phyloP scores from a whole-genome alignment of 2,329 filamentous ascomycete species.

The Hyphodiscus sp. region DNA sequence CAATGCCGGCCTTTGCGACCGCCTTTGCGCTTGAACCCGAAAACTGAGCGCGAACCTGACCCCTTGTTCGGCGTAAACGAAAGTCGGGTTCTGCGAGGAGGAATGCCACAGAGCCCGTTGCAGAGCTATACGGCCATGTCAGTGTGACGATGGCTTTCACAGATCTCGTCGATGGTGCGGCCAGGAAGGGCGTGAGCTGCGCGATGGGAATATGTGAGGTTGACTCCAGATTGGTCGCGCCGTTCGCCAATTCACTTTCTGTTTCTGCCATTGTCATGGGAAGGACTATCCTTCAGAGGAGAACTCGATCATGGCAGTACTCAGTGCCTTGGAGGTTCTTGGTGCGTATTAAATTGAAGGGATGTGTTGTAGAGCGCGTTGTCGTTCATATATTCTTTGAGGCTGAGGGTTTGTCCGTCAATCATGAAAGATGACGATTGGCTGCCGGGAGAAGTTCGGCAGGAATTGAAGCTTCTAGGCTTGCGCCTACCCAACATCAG shows the following conservation, averaged over 20 bases:
- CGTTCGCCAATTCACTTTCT: background rate
- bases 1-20: slow-evolving; percentile 59
- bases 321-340: background rate
- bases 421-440: background rate
- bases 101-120: slow-evolving; percentile 66
- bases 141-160: slow-evolving; percentile 73
- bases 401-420: background rate
- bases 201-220: slow-evolving; percentile 46
- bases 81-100: slow-evolving; percentile 81
- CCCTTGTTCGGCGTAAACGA: slow-evolving; percentile 66
- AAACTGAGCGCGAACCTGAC: slow-evolving; percentile 77
- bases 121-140: slow-evolving; percentile 84
- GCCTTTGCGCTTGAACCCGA: slow-evolving; percentile 62
- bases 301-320: slow-evolving; percentile 7
- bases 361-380: background rate
- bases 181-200: slow-evolving; percentile 44
- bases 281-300: slow-evolving; percentile 1
- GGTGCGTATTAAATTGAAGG: background rate
- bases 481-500: too few relatives aligned
- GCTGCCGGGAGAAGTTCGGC: too few relatives aligned
- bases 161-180: slow-evolving; percentile 35
- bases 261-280: slow-evolving; percentile 16
- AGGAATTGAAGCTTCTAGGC: too few relatives aligned
- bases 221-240: slow-evolving; percentile 8
- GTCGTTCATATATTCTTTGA: background rate